These are phyloP conservation scores for Naumovozyma castellii DNA, from an alignment of 805 yeast species.

Conservation along the genomic window DNA sequence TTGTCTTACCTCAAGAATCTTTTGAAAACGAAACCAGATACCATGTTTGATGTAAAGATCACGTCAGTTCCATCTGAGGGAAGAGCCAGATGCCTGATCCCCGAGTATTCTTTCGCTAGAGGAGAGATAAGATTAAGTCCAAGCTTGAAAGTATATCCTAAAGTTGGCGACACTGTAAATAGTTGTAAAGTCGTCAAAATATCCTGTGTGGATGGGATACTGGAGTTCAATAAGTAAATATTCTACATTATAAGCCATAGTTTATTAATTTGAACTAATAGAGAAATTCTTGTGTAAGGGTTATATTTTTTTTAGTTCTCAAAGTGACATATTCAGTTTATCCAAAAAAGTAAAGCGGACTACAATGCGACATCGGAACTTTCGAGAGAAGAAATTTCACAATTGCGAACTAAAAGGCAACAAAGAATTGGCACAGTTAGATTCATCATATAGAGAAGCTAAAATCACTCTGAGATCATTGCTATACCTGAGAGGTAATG, in stretches of 20 bases:
- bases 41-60: slow-evolving; percentile 30
- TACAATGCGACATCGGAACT: too few species aligned
- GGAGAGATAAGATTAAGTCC: slow-evolving; percentile 26
- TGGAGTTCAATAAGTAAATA: slow-evolving; percentile 15
- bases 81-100: slow-evolving; percentile 25
- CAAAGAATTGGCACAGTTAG: too few species aligned
- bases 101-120: slow-evolving; percentile 23
- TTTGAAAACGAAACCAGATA: slow-evolving; percentile 5
- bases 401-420: too few species aligned
- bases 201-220: slow-evolving; percentile 36
- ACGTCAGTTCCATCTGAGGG: slow-evolving; percentile 35
- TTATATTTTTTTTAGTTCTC: too few species aligned
- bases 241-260: background rate
- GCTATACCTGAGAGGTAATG: too few species aligned
- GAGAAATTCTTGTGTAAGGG: too few species aligned
- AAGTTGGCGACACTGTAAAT: slow-evolving; percentile 37
- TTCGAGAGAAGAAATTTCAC: too few species aligned
- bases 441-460: too few species aligned
- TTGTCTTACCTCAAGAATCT: slow-evolving; percentile 21
- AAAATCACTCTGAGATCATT: too few species aligned
- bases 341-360: too few species aligned
- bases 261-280: background rate
- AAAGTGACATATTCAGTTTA: too few species aligned
- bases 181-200: slow-evolving; percentile 34
- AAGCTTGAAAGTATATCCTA: slow-evolving; percentile 23